Evolutionary conservation across 163 green algal genomes (phyloP).

Genomic region (Chlamydomonas reinhardtii): DNA sequence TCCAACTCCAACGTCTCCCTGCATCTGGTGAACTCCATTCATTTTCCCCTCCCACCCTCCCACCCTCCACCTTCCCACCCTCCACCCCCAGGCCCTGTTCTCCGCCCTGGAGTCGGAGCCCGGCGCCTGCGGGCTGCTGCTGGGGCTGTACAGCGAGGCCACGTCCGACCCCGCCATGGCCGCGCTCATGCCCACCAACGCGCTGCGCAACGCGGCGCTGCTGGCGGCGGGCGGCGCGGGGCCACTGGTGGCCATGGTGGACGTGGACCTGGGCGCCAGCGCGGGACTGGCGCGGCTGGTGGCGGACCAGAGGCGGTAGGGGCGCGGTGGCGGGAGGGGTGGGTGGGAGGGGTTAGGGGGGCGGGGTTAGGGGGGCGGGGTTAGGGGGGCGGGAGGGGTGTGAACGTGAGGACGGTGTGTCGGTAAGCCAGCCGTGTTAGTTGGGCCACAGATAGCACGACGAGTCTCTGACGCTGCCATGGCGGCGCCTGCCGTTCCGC

Average conservation of each 20-base stretch:
- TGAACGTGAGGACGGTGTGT: too few species aligned
- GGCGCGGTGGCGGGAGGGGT: too few species aligned
- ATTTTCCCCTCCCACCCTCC: too few species aligned
- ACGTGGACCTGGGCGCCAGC: conserved; percentile 61
- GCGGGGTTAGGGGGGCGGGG: neutral
- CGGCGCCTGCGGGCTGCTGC: neutral
- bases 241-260: conserved; percentile 62
- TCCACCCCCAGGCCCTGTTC: neutral
- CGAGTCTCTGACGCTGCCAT: too few species aligned
- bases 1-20: too few species aligned
- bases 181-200: conserved; percentile 64
- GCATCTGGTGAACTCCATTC: too few species aligned
- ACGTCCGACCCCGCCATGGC: neutral
- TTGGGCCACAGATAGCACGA: too few species aligned
- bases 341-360: neutral
- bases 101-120: too few species aligned
- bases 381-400: too few species aligned
- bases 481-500: too few species aligned
- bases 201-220: conserved; percentile 61
- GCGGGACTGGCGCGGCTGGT: conserved; percentile 26
- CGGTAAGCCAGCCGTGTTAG: too few species aligned
- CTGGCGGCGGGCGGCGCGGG: conserved; percentile 22
- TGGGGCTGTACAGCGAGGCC: neutral
- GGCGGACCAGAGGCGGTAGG: neutral
- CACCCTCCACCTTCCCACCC: neutral